Evolutionary conservation across 768 basidiomycete species (phyloP).

Genomic region (Kwoniella bestiolae): DNA sequence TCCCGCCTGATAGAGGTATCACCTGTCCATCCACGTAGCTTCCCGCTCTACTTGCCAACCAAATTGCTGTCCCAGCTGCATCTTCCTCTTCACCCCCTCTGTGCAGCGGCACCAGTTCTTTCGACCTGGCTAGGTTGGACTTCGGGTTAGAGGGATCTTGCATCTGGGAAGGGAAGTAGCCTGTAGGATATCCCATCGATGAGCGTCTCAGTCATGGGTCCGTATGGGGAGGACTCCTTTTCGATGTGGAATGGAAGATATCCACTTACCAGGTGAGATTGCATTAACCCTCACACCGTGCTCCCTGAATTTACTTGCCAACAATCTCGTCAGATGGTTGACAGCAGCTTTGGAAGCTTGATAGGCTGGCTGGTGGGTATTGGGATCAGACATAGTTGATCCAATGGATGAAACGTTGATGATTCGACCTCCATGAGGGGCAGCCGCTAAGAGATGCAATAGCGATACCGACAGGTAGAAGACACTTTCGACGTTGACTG

Average conservation of each 20-base stretch:
- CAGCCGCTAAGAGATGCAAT: conserved; percentile 27
- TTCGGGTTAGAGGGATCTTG: conserved; percentile 35
- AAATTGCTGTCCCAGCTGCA: conserved; percentile 30
- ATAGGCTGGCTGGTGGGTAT: conserved; percentile 35
- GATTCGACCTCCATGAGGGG: conserved; percentile 21
- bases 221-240: too few species aligned
- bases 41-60: conserved; percentile 33
- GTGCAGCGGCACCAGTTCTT: conserved; percentile 30
- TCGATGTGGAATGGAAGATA: too few species aligned
- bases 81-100: conserved; percentile 34
- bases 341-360: conserved; percentile 38
- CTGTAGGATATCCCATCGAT: too few species aligned
- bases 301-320: conserved; percentile 35
- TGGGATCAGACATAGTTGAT: conserved; percentile 31
- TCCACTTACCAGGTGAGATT: conserved; percentile 25
- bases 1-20: conserved; percentile 21
- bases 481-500: conserved; percentile 26
- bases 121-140: conserved; percentile 25
- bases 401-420: conserved; percentile 42
- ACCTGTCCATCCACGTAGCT: conserved; percentile 32
- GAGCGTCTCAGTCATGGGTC: too few species aligned
- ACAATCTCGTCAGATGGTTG: conserved; percentile 32
- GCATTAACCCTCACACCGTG: conserved; percentile 37
- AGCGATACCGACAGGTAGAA: conserved; percentile 29
- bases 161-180: conserved; percentile 35